A percentile compares a stretch with the other conserved stretches of the same genome.
Evolutionary conservation across 164 flowering plant genomes (phyloP).

Genomic region (Aristolochia contorta): DNA sequence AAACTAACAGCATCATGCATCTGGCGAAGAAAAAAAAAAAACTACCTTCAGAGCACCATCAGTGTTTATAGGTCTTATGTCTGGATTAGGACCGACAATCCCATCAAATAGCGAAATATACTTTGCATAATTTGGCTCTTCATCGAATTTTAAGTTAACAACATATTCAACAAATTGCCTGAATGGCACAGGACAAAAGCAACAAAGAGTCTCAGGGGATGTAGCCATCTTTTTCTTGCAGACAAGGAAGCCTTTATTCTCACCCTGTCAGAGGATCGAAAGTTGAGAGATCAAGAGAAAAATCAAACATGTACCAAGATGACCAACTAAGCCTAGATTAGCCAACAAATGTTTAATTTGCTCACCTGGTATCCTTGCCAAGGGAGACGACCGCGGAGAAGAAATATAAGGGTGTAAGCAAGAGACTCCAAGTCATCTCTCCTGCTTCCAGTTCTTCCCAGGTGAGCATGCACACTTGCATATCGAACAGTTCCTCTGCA

Average conservation of each 20-base stretch:
- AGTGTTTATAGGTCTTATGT: constrained; percentile 77
- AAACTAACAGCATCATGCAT: too few species aligned
- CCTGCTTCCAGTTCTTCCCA: constrained; percentile 91
- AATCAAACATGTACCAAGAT: neutral
- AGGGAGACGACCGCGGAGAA: constrained; percentile 83
- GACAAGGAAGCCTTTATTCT: constrained; percentile 85
- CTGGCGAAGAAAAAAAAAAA: neutral
- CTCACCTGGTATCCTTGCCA: constrained; percentile 98
- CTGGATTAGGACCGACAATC: constrained; percentile 80
- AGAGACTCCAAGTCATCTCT: constrained; percentile 97
- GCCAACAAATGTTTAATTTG: neutral
- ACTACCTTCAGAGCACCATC: constrained; percentile 93
- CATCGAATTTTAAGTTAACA: constrained; percentile 88
- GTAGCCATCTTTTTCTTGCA: constrained; percentile 96
- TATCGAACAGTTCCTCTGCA: constrained; percentile 94
- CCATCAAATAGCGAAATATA: constrained; percentile 89
- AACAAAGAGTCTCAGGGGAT: constrained; percentile 72
- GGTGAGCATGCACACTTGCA: constrained; percentile 98
- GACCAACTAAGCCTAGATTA: neutral
- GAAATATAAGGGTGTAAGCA: constrained; percentile 88
- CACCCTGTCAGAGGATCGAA: constrained; percentile 47
- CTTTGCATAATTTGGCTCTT: constrained; percentile 90
- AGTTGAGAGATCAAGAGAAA: neutral
- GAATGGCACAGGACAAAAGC: constrained; percentile 81
- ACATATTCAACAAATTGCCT: constrained; percentile 73